Percentiles rank a stretch among this genome's conserved stretches.
Evolutionary conservation across 2,329 filamentous ascomycete genomes (phyloP).

Genomic region (Polytolypa hystricis): DNA sequence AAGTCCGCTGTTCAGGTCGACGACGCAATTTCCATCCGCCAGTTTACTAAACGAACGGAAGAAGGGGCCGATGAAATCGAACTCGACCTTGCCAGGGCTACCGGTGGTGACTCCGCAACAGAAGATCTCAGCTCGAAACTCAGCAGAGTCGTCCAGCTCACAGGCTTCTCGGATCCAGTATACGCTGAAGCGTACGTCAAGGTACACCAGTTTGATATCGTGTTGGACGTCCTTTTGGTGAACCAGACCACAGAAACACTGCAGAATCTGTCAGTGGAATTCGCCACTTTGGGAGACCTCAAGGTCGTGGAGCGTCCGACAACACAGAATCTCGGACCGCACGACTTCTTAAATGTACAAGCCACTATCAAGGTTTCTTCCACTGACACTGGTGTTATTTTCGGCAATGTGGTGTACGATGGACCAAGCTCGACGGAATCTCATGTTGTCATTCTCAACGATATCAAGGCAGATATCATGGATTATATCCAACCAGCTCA

Average conservation of each 20-base stretch:
- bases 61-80: slow-evolving; percentile 80
- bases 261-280: slow-evolving; percentile 94
- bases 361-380: slow-evolving; percentile 98
- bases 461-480: slow-evolving; percentile 98
- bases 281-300: slow-evolving; percentile 92
- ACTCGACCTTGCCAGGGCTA: slow-evolving; percentile 83
- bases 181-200: slow-evolving; percentile 99
- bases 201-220: slow-evolving; percentile 97
- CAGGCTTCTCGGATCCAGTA: slow-evolving; percentile 94
- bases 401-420: slow-evolving; percentile 97
- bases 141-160: slow-evolving; percentile 90
- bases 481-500: slow-evolving; percentile 97
- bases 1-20: slow-evolving; percentile 93
- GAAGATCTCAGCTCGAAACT: slow-evolving; percentile 91
- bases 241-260: slow-evolving; percentile 96
- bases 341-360: slow-evolving; percentile 97
- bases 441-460: slow-evolving; percentile 95
- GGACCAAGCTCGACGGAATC: slow-evolving; percentile 84
- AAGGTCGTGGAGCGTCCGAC: slow-evolving; percentile 96
- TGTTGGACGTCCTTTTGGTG: slow-evolving; percentile 88
- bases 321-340: slow-evolving; percentile 86
- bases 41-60: slow-evolving; percentile 81
- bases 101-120: slow-evolving; percentile 70
- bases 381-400: slow-evolving; percentile 96
- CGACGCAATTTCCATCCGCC: slow-evolving; percentile 84